Percentiles rank a stretch among this genome's conserved stretches.
phyloP scores from a whole-genome alignment of 2,329 filamentous ascomycete genomes.

The Colletotrichum simmondsii region DNA sequence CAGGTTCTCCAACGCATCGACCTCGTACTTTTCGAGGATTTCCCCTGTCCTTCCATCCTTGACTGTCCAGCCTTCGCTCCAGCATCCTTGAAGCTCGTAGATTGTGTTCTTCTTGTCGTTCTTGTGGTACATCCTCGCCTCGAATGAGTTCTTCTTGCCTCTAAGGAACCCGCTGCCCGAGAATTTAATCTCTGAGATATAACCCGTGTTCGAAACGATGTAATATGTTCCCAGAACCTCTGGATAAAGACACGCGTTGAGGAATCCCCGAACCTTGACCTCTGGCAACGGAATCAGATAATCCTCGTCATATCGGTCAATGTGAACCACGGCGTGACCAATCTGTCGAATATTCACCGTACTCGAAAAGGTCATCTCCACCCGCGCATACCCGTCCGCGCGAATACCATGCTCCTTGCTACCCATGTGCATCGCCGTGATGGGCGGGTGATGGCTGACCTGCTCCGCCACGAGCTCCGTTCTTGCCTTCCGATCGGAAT shows the following conservation, averaged over 20 bases:
- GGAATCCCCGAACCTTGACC: constrained; percentile 58
- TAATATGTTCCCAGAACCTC: constrained; percentile 58
- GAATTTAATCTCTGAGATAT: constrained; percentile 58
- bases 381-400: constrained; percentile 61
- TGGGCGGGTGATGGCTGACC: constrained; percentile 64
- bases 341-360: constrained; percentile 61
- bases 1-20: constrained; percentile 46
- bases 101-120: constrained; percentile 46
- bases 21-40: constrained; percentile 47
- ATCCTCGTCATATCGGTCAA: constrained; percentile 61
- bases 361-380: constrained; percentile 63
- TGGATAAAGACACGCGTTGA: constrained; percentile 59
- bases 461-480: constrained; percentile 56
- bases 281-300: constrained; percentile 61
- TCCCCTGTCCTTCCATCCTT: constrained; percentile 46
- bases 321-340: constrained; percentile 59
- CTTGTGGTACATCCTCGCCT: constrained; percentile 53
- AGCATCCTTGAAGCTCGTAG: constrained; percentile 34
- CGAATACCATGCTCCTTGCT: constrained; percentile 55
- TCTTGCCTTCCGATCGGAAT: constrained; percentile 39
- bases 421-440: constrained; percentile 62
- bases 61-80: constrained; percentile 39
- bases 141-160: constrained; percentile 59
- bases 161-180: constrained; percentile 56
- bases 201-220: constrained; percentile 57